These are phyloP conservation scores for Chrysosporium keratinophilum DNA, from an alignment of 2,329 filamentous ascomycete species.

Conservation along the genomic window DNA sequence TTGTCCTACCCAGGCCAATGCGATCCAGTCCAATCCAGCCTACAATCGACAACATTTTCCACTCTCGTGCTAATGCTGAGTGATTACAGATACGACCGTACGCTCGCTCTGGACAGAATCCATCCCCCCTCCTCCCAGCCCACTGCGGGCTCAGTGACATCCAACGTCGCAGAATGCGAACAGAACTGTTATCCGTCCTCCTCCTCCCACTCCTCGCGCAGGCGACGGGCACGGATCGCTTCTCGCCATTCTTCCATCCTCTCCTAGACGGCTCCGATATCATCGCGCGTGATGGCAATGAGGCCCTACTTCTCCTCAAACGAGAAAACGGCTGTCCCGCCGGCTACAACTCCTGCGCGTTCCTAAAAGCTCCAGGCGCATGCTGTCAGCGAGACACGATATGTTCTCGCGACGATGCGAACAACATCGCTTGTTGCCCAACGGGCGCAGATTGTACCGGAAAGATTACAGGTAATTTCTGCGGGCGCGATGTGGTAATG, in stretches of 20 bases:
- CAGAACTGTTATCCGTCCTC: conserved; percentile 1
- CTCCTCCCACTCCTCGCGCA: conserved; percentile 10
- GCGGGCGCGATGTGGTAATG: neutral
- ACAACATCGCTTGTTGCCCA: conserved; percentile 54
- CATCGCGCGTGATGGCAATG: conserved; percentile 9
- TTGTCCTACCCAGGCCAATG: too few relatives aligned
- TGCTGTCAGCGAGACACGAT: conserved; percentile 47
- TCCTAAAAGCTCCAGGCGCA: conserved; percentile 42
- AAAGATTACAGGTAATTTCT: conserved; percentile 31
- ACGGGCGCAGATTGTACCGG: conserved; percentile 49
- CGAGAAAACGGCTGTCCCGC: conserved; percentile 38
- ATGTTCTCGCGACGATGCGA: conserved; percentile 47
- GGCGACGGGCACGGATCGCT: neutral
- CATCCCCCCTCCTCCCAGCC: neutral
- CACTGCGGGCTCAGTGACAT: neutral
- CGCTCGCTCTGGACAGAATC: neutral
- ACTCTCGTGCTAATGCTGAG: too few relatives aligned
- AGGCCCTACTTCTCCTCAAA: conserved; percentile 11
- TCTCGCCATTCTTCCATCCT: conserved; percentile 13
- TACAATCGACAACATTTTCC: too few relatives aligned
- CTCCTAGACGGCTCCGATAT: conserved; percentile 5
- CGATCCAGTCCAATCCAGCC: neutral
- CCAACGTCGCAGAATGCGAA: conserved; percentile 5
- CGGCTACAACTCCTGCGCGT: conserved; percentile 44
- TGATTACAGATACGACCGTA: too few relatives aligned